Evolutionary conservation across 108 stramenopile genomes (phyloP).

Genomic region (Stephanodiscus triporus): DNA sequence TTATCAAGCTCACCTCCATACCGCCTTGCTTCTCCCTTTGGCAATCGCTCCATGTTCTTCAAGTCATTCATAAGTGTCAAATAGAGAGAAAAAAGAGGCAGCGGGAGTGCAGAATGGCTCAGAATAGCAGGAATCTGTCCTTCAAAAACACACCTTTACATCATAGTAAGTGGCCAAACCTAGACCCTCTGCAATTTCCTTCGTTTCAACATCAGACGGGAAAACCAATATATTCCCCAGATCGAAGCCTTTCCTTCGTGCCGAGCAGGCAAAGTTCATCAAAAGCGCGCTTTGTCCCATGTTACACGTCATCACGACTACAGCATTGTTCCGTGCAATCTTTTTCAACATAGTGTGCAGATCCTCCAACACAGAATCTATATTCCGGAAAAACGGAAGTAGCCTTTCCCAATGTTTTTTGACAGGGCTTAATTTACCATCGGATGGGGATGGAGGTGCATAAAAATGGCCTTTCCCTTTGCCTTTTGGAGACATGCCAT

Average conservation of each 20-base stretch:
- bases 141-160: conserved; percentile 54
- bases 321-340: conserved; percentile 54
- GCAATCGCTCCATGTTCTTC: conserved; percentile 62
- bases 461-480: conserved; percentile 42
- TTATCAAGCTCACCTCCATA: conserved; percentile 50
- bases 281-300: conserved; percentile 54
- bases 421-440: conserved; percentile 35
- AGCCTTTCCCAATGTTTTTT: conserved; percentile 52
- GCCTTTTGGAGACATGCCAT: conserved; percentile 31
- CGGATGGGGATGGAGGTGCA: conserved; percentile 35
- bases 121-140: not conserved
- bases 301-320: conserved; percentile 58
- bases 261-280: conserved; percentile 62
- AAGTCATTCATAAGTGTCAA: not conserved
- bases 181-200: conserved; percentile 69
- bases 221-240: conserved; percentile 73
- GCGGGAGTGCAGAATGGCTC: not conserved
- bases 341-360: conserved; percentile 51
- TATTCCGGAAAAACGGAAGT: conserved; percentile 46
- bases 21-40: conserved; percentile 54
- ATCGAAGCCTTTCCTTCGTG: conserved; percentile 49
- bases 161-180: conserved; percentile 78
- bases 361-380: conserved; percentile 46
- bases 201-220: conserved; percentile 77
- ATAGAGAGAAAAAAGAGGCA: not conserved